A percentile compares a stretch with the other conserved stretches of the same genome.
Evolutionary conservation across 2,329 filamentous ascomycete species (phyloP).

Genomic region (Botrytis cinerea): DNA sequence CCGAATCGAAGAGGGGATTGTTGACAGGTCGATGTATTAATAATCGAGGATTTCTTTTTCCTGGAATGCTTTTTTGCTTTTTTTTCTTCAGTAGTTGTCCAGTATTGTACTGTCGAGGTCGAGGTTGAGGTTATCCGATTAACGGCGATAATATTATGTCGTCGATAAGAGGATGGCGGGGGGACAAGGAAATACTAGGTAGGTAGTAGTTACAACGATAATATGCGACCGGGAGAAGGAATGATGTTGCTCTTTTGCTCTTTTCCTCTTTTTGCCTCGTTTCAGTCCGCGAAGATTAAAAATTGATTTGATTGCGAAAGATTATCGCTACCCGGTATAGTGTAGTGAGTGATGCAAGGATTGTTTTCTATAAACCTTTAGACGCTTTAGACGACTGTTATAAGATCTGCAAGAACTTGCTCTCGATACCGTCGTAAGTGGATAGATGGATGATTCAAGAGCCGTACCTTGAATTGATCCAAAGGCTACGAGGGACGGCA

Average conservation of each 20-base stretch:
- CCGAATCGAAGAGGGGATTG: slow-evolving; percentile 19
- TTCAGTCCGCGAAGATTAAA: slow-evolving; percentile 4
- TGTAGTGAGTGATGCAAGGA: slow-evolving; percentile 8
- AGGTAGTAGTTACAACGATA: slow-evolving; percentile 17
- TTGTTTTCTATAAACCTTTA: slow-evolving; percentile 5
- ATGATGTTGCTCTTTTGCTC: slow-evolving; percentile 6
- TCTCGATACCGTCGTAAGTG: not conserved
- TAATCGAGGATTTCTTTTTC: not conserved
- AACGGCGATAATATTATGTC: slow-evolving; percentile 26
- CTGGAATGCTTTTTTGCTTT: not conserved
- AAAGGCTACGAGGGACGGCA: no score
- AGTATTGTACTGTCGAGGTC: not conserved
- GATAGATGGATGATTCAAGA: no score
- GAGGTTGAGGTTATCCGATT: slow-evolving; percentile 21
- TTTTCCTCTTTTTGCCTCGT: slow-evolving; percentile 5
- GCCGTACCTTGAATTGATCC: not conserved
- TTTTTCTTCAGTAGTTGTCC: slow-evolving; percentile 17
- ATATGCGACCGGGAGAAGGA: slow-evolving; percentile 33
- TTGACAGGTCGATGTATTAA: not conserved
- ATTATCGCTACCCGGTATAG: not conserved
- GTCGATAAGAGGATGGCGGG: slow-evolving; percentile 36
- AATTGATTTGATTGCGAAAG: slow-evolving; percentile 5
- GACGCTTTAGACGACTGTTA: slow-evolving; percentile 8
- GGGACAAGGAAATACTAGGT: slow-evolving; percentile 19
- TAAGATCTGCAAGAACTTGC: not conserved